Evolutionary conservation across 768 basidiomycete genomes (phyloP), one percentile per base, ranked within the genome.

Genomic region (Xanthoconium purpureum): DNA sequence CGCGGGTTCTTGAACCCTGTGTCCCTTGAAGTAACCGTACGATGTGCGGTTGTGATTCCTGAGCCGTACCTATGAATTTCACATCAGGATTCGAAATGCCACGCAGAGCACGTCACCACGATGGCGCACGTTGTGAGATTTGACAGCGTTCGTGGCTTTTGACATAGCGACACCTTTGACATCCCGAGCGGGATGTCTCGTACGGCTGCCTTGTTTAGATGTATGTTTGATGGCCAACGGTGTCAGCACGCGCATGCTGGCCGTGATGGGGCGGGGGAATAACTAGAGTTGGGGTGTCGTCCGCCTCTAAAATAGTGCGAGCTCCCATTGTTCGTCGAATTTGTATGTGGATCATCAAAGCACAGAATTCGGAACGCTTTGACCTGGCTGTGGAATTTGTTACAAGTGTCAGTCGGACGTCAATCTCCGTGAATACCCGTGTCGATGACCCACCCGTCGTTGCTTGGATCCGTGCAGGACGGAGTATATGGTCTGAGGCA

Each of bases 1-100:
- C 12, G 30, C 49, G 10, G 76, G 76, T 38, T 62, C 63, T 32
- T 60, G 60, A 29, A 64, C 59, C 42, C 29, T 45, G n/a, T 47
- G 45, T 2, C 65, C 65, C 18, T 59, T 47, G 58, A 45, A 44
- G 44, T 54, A 53, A 14, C 44, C 54, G 47, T 55, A 28, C 29
- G 58, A 50, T 24, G 24, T 24, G 24, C 4, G 24, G 8, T 55
- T 51, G 37, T 61, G 63, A 43, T 54, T 44, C 17, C 24, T 37
- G 50, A 56, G 53, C 45, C 55, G 59, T 49, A 52, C 39, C 71
- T 72, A 56, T 24, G 12, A 45, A 39, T 49, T 50, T 51, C 43
- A 49, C 45, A 33, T 55, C 2, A 20, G 36, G 20, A 56, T 17
- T 54, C 38, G 28, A 42, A 53, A 44, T 44, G 18, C 39, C n/a